Evolutionary conservation across 2,329 filamentous ascomycete species (phyloP).

Genomic region (Fusarium brevicatenulatum): DNA sequence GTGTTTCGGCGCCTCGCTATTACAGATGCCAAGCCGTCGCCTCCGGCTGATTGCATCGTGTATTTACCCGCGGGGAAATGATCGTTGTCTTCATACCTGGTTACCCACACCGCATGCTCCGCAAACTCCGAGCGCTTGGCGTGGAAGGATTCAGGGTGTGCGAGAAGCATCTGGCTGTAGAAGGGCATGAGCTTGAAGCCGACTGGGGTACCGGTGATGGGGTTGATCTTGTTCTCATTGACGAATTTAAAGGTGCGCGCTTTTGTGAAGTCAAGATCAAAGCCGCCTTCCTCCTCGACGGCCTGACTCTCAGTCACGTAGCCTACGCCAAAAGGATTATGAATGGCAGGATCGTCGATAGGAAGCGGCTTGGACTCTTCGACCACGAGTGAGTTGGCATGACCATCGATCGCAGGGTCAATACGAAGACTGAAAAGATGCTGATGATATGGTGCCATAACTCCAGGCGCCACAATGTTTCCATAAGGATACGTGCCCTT

Average conservation of each 20-base stretch:
- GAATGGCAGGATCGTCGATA: slow-evolving; percentile 50
- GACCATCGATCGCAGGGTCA: slow-evolving; percentile 72
- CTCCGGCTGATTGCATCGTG: slow-evolving; percentile 59
- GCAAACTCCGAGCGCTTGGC: slow-evolving; percentile 55
- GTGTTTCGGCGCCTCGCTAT: slow-evolving; percentile 44
- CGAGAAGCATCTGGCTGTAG: slow-evolving; percentile 59
- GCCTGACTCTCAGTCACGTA: slow-evolving; percentile 55
- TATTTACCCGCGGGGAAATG: slow-evolving; percentile 55
- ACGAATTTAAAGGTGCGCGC: slow-evolving; percentile 61
- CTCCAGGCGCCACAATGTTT: slow-evolving; percentile 69
- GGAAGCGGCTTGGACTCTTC: slow-evolving; percentile 57
- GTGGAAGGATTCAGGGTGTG: slow-evolving; percentile 53
- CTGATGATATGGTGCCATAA: slow-evolving; percentile 73
- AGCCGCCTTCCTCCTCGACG: slow-evolving; percentile 55
- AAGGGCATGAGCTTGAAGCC: slow-evolving; percentile 58
- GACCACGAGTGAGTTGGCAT: slow-evolving; percentile 61
- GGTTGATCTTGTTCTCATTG: slow-evolving; percentile 56
- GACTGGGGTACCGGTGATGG: slow-evolving; percentile 55
- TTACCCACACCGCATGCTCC: slow-evolving; percentile 58
- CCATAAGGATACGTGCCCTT: slow-evolving; percentile 61
- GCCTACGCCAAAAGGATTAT: slow-evolving; percentile 64
- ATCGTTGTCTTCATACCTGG: slow-evolving; percentile 55
- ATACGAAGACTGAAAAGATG: slow-evolving; percentile 73
- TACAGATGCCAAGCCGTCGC: slow-evolving; percentile 50
- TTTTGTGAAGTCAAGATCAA: slow-evolving; percentile 61